Evolutionary conservation across 2,329 filamentous ascomycete genomes (phyloP), one percentile per base, ranked within the genome.

Genomic region (Penicillium hordei): DNA sequence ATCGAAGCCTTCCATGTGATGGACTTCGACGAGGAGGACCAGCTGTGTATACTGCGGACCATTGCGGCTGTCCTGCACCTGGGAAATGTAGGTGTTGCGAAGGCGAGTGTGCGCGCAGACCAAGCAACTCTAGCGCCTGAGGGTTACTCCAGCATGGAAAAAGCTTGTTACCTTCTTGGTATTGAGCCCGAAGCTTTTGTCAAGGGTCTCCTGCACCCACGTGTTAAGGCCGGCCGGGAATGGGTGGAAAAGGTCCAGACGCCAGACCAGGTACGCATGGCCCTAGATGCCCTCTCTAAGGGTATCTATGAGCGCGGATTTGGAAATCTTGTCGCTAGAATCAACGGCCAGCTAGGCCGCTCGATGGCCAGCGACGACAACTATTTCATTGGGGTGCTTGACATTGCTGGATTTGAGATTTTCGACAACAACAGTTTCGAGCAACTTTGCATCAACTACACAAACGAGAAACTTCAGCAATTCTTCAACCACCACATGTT

Each of bases 401-500:
- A 99, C 85, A 99, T 99, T 75, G 95, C 95, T 63, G 94, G 94
- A 60, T 99, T 99, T 75, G 94, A 99, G 72, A 99, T 99, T 58
- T 99, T 99, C 68, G 93, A 99, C 67, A 86, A 91, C 69, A 99
- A 99, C 79, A 97, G 93, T 79, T 99, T 99, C 70, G 94, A 99
- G 74, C 94, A 99, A 75, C 83, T 99, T 6, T 99, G 94, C 80
- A 99, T 99, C 83, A 99, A 99, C 77, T 99, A 99, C 77, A 97
- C 95, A 60, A 99, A 99, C 76, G 94, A 99, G 75, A 99, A 97
- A 75, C 85, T 99, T 7, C 94, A 99, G 71, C 94, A 99, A 67
- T 99, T 99, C 75, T 99, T 99, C 84, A 99, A 99, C 70, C 94
- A 99, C 72, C 95, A 99, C 79, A 99, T 99, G 94, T 99, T 99